Evolutionary conservation across 306 rosid genomes (phyloP).

Genomic region (Ormosia semicastrata): DNA sequence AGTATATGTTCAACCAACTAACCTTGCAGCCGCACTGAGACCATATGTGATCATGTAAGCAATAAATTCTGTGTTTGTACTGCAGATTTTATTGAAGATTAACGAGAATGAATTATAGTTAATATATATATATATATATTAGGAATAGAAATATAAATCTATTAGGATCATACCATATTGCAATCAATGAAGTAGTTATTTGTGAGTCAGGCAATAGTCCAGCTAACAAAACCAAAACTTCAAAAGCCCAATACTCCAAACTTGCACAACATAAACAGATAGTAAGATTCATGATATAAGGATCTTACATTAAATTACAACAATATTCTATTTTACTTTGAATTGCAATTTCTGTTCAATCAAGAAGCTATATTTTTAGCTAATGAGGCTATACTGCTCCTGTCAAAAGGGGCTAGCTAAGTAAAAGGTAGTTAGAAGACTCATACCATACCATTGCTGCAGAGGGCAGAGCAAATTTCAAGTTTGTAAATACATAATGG

Average conservation of each 20-base stretch:
- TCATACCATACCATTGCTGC: slow-evolving; percentile 82
- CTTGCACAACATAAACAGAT: slow-evolving; percentile 40
- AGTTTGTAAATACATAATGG: slow-evolving; percentile 32
- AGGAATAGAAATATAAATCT: not conserved
- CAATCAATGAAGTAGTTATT: slow-evolving; percentile 72
- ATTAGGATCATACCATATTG: slow-evolving; percentile 63
- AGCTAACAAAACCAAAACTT: slow-evolving; percentile 74
- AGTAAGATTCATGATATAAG: slow-evolving; percentile 13
- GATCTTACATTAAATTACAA: not conserved
- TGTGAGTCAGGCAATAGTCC: slow-evolving; percentile 71
- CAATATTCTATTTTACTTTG: not conserved
- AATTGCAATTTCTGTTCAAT: not conserved
- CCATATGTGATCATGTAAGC: slow-evolving; percentile 75
- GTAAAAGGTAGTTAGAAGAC: not conserved
- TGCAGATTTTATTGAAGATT: slow-evolving; percentile 26
- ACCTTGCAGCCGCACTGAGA: slow-evolving; percentile 89
- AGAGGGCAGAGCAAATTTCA: slow-evolving; percentile 76
- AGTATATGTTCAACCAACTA: slow-evolving; percentile 5
- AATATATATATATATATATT: no score
- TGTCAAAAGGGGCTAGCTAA: not conserved
- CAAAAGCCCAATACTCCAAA: slow-evolving; percentile 94
- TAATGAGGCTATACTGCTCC: not conserved
- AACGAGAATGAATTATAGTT: not conserved
- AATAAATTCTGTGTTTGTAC: slow-evolving; percentile 67
- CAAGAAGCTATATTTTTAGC: not conserved